These are phyloP conservation scores for Ceratobasidium sp. DNA, from an alignment of 1,284 basidiomycete species.

Conservation along the genomic window DNA sequence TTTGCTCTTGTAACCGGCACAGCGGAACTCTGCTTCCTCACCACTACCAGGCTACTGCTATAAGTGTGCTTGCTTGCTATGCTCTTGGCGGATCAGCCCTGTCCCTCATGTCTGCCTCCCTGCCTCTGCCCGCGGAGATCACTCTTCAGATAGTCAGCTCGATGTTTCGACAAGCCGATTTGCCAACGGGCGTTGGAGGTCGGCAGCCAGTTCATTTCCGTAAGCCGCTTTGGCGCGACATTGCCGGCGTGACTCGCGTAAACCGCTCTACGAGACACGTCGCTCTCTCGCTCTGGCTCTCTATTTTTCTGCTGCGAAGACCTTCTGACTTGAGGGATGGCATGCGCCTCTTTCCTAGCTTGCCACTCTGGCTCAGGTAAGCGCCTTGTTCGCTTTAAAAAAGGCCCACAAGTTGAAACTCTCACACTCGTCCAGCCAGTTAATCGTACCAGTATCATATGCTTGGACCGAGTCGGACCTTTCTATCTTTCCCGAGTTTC, in stretches of 20 bases:
- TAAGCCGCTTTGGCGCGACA: constrained; percentile 27
- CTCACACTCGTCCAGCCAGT: constrained; percentile 17
- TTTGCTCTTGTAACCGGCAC: not conserved
- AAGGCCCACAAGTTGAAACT: not conserved
- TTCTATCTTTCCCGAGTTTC: constrained; percentile 20
- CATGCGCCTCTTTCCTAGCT: constrained; percentile 20
- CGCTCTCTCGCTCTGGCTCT: constrained; percentile 28
- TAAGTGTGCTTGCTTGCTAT: constrained; percentile 36
- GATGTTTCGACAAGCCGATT: constrained; percentile 21
- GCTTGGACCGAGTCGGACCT: constrained; percentile 32
- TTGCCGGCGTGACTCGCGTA: constrained; percentile 13
- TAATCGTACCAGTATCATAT: constrained; percentile 21
- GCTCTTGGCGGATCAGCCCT: constrained; percentile 2
- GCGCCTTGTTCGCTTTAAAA: not conserved
- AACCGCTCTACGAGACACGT: constrained; percentile 18
- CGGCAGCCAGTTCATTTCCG: not conserved
- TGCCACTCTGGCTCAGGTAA: constrained; percentile 35
- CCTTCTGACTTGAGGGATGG: constrained; percentile 33
- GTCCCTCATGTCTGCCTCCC: constrained; percentile 20
- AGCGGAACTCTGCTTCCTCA: constrained; percentile 22
- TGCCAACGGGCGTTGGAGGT: not conserved
- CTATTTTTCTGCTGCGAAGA: constrained; percentile 25
- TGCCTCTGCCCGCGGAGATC: constrained; percentile 34
- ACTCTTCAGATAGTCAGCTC: constrained; percentile 29
- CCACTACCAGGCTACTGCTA: constrained; percentile 24